A percentile compares a stretch with the other conserved stretches of the same genome.
These are phyloP conservation scores for Lentinula lateritia DNA, from an alignment of 768 basidiomycete genomes.

Conservation along the genomic window DNA sequence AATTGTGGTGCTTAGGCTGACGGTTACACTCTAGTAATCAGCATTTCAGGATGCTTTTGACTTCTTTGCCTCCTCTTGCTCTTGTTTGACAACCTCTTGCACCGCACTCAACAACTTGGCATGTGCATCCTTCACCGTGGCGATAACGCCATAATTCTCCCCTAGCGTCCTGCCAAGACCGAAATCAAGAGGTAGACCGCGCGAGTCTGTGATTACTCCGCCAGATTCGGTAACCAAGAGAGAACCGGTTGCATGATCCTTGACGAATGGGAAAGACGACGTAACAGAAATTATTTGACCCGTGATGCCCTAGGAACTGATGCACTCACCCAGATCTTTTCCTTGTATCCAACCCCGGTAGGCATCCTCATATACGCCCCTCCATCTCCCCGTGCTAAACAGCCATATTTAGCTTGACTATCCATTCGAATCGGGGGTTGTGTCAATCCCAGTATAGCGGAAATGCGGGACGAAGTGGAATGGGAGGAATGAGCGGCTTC, in stretches of 20 bases:
- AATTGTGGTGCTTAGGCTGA: too few species aligned
- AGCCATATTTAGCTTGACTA: slow-evolving; percentile 92
- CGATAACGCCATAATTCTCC: slow-evolving; percentile 84
- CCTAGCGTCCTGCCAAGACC: slow-evolving; percentile 81
- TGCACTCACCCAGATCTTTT: slow-evolving; percentile 89
- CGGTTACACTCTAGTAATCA: too few species aligned
- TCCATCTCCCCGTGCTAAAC: slow-evolving; percentile 82
- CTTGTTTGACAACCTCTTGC: slow-evolving; percentile 36
- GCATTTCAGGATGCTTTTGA: background rate
- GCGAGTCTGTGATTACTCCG: slow-evolving; percentile 80
- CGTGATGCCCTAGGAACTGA: background rate
- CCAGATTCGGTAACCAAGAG: slow-evolving; percentile 87
- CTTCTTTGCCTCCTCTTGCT: background rate
- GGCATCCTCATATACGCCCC: slow-evolving; percentile 80
- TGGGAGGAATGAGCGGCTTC: slow-evolving; percentile 92
- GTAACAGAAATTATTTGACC: background rate
- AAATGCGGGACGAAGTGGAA: slow-evolving; percentile 72
- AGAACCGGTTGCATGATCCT: slow-evolving; percentile 87
- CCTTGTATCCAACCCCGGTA: slow-evolving; percentile 69
- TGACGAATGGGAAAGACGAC: background rate
- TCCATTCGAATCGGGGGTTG: slow-evolving; percentile 80
- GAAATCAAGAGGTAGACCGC: slow-evolving; percentile 77
- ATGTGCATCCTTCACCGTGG: slow-evolving; percentile 71
- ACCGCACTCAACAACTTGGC: slow-evolving; percentile 68
- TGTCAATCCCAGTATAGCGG: slow-evolving; percentile 59